phyloP scores from a whole-genome alignment of 108 stramenopile species.

The Nannochloropsis oceanica region DNA sequence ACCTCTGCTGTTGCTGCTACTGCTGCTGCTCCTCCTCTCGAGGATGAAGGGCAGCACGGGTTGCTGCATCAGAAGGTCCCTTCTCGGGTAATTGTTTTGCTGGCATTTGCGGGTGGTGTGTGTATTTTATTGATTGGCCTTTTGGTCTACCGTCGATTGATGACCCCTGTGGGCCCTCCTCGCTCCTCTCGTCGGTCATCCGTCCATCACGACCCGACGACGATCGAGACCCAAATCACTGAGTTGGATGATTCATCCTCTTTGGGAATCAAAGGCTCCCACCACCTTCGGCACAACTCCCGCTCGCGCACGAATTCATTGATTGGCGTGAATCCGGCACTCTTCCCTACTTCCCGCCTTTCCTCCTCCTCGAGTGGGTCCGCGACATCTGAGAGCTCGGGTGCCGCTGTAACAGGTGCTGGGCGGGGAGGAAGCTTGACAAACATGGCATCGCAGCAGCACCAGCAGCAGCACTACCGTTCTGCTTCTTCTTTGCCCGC shows the following conservation, averaged over 20 bases:
- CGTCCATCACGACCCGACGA: background rate
- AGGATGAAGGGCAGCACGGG: background rate
- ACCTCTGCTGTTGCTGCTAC: background rate
- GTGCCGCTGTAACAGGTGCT: background rate
- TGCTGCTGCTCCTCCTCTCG: too few species aligned
- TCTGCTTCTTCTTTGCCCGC: background rate
- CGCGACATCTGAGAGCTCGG: background rate
- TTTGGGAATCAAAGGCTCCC: background rate
- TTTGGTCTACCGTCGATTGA: background rate
- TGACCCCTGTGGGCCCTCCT: background rate
- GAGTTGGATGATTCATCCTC: background rate
- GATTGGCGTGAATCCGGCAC: background rate
- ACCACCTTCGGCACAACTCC: background rate
- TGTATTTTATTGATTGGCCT: background rate
- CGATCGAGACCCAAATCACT: background rate
- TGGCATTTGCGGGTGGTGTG: background rate
- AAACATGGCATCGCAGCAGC: background rate
- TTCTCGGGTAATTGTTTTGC: background rate
- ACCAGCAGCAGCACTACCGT: background rate
- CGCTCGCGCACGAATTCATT: background rate
- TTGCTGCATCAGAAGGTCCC: background rate
- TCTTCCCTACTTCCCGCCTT: background rate
- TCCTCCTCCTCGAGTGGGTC: background rate
- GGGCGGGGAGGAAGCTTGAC: background rate
- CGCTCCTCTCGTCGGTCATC: background rate